Percentiles rank a stretch among this genome's conserved stretches.
phyloP scores from a whole-genome alignment of 106 monocot genomes.

The Agapanthus africanus region DNA sequence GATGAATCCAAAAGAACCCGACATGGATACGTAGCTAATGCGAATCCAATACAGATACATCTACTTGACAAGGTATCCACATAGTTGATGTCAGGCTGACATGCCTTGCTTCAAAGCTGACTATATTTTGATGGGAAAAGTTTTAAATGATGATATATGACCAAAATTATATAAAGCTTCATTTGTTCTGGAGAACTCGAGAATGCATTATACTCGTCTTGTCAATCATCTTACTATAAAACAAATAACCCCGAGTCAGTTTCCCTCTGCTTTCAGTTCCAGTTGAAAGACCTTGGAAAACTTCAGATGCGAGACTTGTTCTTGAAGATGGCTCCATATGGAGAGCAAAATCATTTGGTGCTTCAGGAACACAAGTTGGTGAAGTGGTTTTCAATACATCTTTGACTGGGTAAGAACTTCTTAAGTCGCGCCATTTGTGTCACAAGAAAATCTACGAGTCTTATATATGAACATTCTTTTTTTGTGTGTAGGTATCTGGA shows the following conservation, averaged over 20 bases:
- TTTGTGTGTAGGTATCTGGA: conserved; percentile 93
- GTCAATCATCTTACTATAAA: not conserved
- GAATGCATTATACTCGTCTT: not conserved
- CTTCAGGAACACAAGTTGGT: conserved; percentile 93
- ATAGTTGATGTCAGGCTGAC: too few relatives aligned
- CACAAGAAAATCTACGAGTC: not conserved
- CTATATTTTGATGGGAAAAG: too few relatives aligned
- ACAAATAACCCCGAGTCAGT: not conserved
- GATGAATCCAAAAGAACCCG: too few relatives aligned
- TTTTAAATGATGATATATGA: too few relatives aligned
- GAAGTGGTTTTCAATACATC: conserved; percentile 99
- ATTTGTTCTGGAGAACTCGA: not conserved
- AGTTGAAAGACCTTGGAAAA: conserved; percentile 72
- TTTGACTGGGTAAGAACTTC: conserved; percentile 70
- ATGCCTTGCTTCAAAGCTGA: too few relatives aligned
- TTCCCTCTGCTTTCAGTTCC: conserved; percentile 10
- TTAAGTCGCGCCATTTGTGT: not conserved
- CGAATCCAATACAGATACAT: too few relatives aligned
- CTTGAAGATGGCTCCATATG: conserved; percentile 98
- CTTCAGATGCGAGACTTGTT: conserved; percentile 84
- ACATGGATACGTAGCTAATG: too few relatives aligned
- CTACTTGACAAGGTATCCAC: too few relatives aligned
- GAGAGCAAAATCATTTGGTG: conserved; percentile 96
- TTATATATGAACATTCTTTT: conserved; percentile 2
- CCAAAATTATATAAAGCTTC: too few relatives aligned